These are phyloP conservation scores for Talaromyces sp. DNA, from an alignment of 2,329 filamentous ascomycete species.

Conservation along the genomic window DNA sequence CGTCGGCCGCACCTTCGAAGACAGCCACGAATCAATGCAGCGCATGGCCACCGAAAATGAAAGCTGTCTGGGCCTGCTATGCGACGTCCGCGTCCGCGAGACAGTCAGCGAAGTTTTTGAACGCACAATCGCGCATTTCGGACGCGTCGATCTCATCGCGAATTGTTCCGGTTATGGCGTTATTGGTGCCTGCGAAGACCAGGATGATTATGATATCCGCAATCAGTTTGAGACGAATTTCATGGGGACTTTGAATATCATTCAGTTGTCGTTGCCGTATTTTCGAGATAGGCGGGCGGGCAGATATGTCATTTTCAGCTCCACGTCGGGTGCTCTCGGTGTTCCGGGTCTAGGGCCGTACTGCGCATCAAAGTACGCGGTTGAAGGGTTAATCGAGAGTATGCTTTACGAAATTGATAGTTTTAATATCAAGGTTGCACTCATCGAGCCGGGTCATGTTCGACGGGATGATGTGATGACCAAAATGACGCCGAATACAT, in stretches of 20 bases:
- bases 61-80: conserved; percentile 71
- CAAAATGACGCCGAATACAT: conserved; percentile 30
- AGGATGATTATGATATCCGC: conserved; percentile 89
- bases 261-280: conserved; percentile 82
- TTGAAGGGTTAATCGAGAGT: conserved; percentile 90
- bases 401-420: conserved; percentile 93
- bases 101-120: conserved; percentile 72
- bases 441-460: conserved; percentile 88
- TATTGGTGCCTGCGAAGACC: conserved; percentile 92
- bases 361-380: conserved; percentile 95
- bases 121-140: conserved; percentile 68
- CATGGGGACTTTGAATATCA: conserved; percentile 89
- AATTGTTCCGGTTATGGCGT: conserved; percentile 96
- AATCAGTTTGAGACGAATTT: conserved; percentile 99
- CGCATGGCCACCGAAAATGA: conserved; percentile 60
- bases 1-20: conserved; percentile 79
- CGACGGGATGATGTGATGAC: conserved; percentile 66
- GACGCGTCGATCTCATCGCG: conserved; percentile 79
- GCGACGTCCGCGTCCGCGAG: conserved; percentile 79
- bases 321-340: conserved; percentile 85
- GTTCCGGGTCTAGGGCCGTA: conserved; percentile 91
- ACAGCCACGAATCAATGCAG: conserved; percentile 67
- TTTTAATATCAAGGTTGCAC: conserved; percentile 89
- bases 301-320: conserved; percentile 91
- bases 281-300: conserved; percentile 73